These are phyloP conservation scores for Cyberlindnera veronae DNA, from an alignment of 805 yeast genomes.

Conservation along the genomic window DNA sequence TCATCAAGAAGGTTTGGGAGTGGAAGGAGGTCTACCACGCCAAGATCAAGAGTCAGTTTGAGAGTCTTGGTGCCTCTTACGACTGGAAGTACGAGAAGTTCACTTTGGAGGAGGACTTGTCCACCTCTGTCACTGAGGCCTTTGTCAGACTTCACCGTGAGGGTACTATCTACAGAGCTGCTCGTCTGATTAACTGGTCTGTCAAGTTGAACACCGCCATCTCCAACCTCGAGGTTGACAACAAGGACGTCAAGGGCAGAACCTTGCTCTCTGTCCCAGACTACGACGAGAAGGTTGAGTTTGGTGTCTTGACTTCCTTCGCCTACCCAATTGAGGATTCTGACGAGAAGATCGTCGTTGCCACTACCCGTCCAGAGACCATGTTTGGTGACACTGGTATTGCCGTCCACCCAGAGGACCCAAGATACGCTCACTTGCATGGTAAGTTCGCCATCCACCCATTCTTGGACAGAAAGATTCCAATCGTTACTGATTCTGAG, in stretches of 20 bases:
- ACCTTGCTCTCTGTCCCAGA: conserved; percentile 83
- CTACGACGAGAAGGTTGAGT: conserved; percentile 85
- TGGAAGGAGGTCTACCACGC: conserved; percentile 95
- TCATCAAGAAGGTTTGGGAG: conserved; percentile 88
- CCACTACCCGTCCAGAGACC: conserved; percentile 99
- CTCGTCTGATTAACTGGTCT: conserved; percentile 94
- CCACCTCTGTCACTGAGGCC: conserved; percentile 83
- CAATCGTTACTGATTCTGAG: conserved; percentile 84
- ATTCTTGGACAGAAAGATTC: conserved; percentile 77
- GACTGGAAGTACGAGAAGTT: conserved; percentile 96
- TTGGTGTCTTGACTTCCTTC: conserved; percentile 95
- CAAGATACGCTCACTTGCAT: conserved; percentile 89
- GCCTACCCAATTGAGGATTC: conserved; percentile 85
- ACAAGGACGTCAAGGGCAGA: conserved; percentile 81
- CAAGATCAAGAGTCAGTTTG: conserved; percentile 80
- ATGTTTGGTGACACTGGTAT: conserved; percentile 97
- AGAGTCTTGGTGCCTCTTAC: conserved; percentile 91
- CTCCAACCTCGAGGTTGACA: conserved; percentile 94
- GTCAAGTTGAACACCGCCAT: conserved; percentile 91
- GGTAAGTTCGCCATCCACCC: conserved; percentile 93
- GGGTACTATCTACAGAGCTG: conserved; percentile 91
- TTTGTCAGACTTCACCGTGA: conserved; percentile 91
- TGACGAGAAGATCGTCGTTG: conserved; percentile 85
- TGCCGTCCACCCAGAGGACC: conserved; percentile 95
- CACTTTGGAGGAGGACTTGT: conserved; percentile 77